Conservation (phyloP, 352 stramenopile genomes). For the Phytophthora colocasiae region DNA sequence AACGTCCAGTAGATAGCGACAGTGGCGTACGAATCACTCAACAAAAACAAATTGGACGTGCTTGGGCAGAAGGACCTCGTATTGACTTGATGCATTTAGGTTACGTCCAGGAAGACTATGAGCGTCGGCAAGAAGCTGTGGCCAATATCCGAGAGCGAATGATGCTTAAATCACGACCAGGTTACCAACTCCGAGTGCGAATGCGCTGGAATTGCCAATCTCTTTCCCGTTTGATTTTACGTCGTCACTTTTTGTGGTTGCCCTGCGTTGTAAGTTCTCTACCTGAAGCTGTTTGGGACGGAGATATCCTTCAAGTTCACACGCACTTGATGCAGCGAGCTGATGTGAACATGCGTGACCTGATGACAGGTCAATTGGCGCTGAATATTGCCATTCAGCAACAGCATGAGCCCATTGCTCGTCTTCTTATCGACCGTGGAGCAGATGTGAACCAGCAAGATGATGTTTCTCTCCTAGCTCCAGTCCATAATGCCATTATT, state of each 20-base stretch:
- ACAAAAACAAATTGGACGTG: constrained; percentile 68
- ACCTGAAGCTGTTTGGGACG: constrained; percentile 76
- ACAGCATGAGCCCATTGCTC: constrained; percentile 74
- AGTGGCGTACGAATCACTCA: constrained; percentile 44
- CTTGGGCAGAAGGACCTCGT: constrained; percentile 66
- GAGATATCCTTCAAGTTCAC: constrained; percentile 79
- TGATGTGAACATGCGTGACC: constrained; percentile 66
- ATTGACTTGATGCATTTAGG: constrained; percentile 76
- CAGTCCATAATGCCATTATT: constrained; percentile 77
- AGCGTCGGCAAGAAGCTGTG: constrained; percentile 62
- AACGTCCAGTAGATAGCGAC: constrained; percentile 33
- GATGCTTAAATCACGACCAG: constrained; percentile 61
- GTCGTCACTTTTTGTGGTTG: constrained; percentile 72
- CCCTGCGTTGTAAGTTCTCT: constrained; percentile 68
- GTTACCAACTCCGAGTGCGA: constrained; percentile 66
- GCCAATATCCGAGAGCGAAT: constrained; percentile 65
- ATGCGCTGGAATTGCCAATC: constrained; percentile 62
- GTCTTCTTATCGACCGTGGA: constrained; percentile 72
- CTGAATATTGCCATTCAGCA: constrained; percentile 85
- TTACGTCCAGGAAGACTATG: constrained; percentile 76
- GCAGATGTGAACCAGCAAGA: constrained; percentile 76
- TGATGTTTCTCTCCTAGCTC: constrained; percentile 57
- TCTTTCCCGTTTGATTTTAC: constrained; percentile 52
- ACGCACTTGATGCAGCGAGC: constrained; percentile 55
- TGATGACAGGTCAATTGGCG: constrained; percentile 56